Percentiles rank a stretch among this genome's conserved stretches.
phyloP scores from a whole-genome alignment of 805 yeast genomes.

The Cyberlindnera galapagoensis region DNA sequence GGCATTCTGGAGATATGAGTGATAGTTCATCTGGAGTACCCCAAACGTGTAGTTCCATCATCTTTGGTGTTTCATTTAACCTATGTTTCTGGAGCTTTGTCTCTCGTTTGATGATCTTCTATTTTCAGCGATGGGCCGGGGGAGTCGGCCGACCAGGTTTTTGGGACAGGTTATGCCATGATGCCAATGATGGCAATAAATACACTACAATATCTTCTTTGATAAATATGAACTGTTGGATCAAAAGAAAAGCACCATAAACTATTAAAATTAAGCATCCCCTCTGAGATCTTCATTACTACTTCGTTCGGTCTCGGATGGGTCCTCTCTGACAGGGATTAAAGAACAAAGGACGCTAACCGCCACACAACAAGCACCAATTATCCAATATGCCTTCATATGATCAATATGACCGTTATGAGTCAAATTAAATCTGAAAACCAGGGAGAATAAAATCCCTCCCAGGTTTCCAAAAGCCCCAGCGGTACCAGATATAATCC shows the following conservation, averaged over 20 bases:
- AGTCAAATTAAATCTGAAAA: constrained; percentile 26
- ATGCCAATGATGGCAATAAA: too few relatives aligned
- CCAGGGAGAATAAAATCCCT: constrained; percentile 30
- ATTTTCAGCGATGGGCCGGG: too few relatives aligned
- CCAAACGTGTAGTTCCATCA: constrained; percentile 46
- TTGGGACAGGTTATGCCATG: too few relatives aligned
- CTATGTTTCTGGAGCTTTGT: too few relatives aligned
- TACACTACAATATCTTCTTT: too few relatives aligned
- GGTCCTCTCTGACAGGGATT: constrained; percentile 25
- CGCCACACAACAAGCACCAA: constrained; percentile 26
- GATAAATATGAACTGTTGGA: too few relatives aligned
- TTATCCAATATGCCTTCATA: constrained; percentile 27
- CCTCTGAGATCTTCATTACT: neutral
- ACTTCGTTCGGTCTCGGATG: constrained; percentile 13
- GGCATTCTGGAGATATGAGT: constrained; percentile 43
- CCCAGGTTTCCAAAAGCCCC: constrained; percentile 33
- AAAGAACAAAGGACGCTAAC: constrained; percentile 18
- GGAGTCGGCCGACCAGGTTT: too few relatives aligned
- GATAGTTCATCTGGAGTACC: constrained; percentile 36
- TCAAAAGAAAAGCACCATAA: neutral
- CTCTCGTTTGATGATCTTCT: too few relatives aligned
- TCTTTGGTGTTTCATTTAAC: too few relatives aligned
- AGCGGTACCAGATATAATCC: constrained; percentile 31
- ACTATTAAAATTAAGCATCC: neutral
- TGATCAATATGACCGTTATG: constrained; percentile 23